Conservation (phyloP, 257 asterid species). For the Plectranthus barbatus region DNA sequence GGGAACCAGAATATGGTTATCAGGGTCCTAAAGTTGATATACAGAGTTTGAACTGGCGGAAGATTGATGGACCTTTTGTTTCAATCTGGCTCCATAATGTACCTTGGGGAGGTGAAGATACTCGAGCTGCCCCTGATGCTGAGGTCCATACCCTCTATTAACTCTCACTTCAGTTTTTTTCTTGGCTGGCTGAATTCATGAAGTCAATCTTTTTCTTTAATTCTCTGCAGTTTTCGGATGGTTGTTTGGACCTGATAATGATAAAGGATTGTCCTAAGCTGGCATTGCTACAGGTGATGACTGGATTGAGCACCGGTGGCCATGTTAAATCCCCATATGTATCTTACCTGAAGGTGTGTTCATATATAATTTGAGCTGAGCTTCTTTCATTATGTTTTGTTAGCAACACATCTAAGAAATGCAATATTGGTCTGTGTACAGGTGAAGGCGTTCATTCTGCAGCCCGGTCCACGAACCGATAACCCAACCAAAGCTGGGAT, state of each 20-base stretch:
- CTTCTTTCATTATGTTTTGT: neutral
- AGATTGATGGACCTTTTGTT: conserved; percentile 81
- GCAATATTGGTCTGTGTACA: conserved; percentile 10
- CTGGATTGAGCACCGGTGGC: conserved; percentile 52
- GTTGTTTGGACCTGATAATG: conserved; percentile 84
- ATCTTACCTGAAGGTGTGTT: conserved; percentile 64
- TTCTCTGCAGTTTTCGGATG: conserved; percentile 84
- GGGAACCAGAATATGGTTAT: conserved; percentile 33
- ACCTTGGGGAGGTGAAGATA: conserved; percentile 89
- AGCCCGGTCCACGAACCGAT: conserved; percentile 57
- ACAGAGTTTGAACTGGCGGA: conserved; percentile 64
- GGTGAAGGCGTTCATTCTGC: conserved; percentile 80
- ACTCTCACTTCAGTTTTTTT: neutral
- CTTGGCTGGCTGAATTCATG: neutral
- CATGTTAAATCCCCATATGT: conserved; percentile 76
- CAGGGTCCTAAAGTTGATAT: conserved; percentile 56
- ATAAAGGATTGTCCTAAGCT: conserved; percentile 64
- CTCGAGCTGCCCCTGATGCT: conserved; percentile 95
- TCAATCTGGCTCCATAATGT: conserved; percentile 98
- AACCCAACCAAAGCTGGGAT: conserved; percentile 41
- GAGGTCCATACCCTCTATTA: conserved; percentile 37
- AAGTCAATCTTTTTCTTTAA: neutral
- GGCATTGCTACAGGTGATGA: conserved; percentile 54
- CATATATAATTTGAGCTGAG: neutral
- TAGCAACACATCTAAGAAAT: neutral